Conservation (phyloP, 495 filamentous ascomycete genomes). For the Tuber magnatum region DNA sequence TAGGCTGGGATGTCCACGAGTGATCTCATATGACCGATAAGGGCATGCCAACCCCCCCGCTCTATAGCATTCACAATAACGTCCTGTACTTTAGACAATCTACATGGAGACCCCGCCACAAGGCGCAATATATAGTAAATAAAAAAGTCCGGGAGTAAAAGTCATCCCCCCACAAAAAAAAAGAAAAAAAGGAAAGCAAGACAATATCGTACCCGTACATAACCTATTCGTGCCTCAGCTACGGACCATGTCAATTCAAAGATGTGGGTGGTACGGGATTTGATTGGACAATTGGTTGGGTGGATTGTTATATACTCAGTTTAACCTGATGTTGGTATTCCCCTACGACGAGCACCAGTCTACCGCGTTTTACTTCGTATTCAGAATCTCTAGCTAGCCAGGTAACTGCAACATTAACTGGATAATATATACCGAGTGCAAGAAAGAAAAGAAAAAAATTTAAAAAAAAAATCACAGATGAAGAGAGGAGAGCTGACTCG, state of each 20-base stretch:
- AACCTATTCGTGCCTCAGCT: not conserved
- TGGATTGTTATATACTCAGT: not conserved
- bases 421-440: not conserved
- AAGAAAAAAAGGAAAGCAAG: too few species aligned
- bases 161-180: not conserved
- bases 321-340: not conserved
- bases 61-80: not conserved
- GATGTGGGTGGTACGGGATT: not conserved
- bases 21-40: too few species aligned
- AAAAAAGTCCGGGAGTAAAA: not conserved
- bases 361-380: not conserved
- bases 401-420: not conserved
- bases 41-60: too few species aligned
- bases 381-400: not conserved
- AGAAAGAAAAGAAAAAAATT: not conserved
- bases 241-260: not conserved
- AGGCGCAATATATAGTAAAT: not conserved
- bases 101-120: not conserved
- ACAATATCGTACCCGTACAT: not conserved
- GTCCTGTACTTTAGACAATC: not conserved
- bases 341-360: not conserved
- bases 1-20: too few species aligned
- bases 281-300: not conserved
- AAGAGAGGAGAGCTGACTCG: not conserved
- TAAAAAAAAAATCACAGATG: not conserved